phyloP scores from a whole-genome alignment of 257 asterid genomes.

The Nicotiana obtusifolia region DNA sequence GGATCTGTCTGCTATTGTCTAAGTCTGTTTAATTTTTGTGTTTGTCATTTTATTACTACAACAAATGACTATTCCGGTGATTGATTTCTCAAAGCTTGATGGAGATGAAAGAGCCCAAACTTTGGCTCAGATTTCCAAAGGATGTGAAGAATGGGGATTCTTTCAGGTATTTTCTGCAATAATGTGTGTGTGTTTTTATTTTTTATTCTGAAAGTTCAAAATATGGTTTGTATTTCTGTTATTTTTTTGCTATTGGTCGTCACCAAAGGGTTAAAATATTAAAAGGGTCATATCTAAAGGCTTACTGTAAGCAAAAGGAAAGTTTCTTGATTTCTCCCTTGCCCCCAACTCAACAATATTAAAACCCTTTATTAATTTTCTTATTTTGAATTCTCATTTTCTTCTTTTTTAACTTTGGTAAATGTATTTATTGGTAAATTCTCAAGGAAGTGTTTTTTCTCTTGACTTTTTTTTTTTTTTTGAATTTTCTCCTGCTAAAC shows the following conservation, averaged over 20 bases:
- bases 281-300: not conserved
- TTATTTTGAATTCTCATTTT: too few species aligned
- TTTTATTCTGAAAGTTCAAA: not conserved
- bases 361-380: not conserved
- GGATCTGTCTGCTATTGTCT: not conserved
- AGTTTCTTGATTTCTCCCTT: not conserved
- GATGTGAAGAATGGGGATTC: conserved; percentile 64
- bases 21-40: not conserved
- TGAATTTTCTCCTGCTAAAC: too few species aligned
- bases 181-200: too few species aligned
- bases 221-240: not conserved
- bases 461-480: too few species aligned
- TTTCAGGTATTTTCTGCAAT: conserved; percentile 39
- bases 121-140: conserved; percentile 40
- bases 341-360: not conserved
- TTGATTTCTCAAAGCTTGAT: conserved; percentile 47
- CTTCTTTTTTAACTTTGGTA: too few species aligned
- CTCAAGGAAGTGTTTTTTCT: too few species aligned
- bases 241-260: not conserved
- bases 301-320: not conserved
- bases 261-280: not conserved
- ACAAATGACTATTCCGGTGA: conserved; percentile 51
- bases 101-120: conserved; percentile 46
- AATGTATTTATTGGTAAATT: too few species aligned
- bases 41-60: not conserved